Evolutionary conservation across 2,329 filamentous ascomycete genomes (phyloP), one percentile per base, ranked within the genome.

Genomic region (Knoxdaviesia proteae): DNA sequence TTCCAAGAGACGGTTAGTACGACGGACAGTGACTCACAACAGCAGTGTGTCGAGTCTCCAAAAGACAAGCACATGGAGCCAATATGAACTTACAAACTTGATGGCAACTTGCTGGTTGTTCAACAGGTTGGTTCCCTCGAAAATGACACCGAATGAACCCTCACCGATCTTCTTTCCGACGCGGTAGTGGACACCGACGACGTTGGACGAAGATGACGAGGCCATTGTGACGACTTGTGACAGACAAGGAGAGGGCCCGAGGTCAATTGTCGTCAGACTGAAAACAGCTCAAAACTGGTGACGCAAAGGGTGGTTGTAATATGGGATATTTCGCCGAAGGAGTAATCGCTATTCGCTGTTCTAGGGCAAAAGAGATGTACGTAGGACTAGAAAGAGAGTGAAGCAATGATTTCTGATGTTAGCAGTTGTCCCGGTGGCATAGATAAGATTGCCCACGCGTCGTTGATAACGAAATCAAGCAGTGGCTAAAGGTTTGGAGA

Each of bases 131-230:
- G 87, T 96, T 52, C 90, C 90, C 64, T 96, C 90, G 57, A 96
- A 96, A 58, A 96, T 94, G 53, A 96, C 90, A 68, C 88, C 88
- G 57, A 96, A 96, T 36, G 86, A 94, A 50, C 88, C 88, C 74
- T 96, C 90, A 60, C 90, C 90, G 53, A 98, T 96, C 69, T 98
- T 98, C 75, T 96, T 96, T 54, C 90, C 90, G 51, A 98, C 90
- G 51, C 90, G 76, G 64, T 98, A 98, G 67, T 98, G 90, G 52
- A 98, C 90, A 58, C 90, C 90, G 56, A 96, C 90, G 52, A 98
- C 90, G 64, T 96, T 96, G 48, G 86, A 94, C 49, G 84, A 90
- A 47, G 81, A 84, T 46, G 81, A 84, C 49, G 83, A 87, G 46
- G 84, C 77, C 84, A 90, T 90, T 58, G 55, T 58, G 58, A 52